Base-by-base conservation (phyloP, 2,329 filamentous ascomycete species). In the Fusarium paranaense region DNA sequence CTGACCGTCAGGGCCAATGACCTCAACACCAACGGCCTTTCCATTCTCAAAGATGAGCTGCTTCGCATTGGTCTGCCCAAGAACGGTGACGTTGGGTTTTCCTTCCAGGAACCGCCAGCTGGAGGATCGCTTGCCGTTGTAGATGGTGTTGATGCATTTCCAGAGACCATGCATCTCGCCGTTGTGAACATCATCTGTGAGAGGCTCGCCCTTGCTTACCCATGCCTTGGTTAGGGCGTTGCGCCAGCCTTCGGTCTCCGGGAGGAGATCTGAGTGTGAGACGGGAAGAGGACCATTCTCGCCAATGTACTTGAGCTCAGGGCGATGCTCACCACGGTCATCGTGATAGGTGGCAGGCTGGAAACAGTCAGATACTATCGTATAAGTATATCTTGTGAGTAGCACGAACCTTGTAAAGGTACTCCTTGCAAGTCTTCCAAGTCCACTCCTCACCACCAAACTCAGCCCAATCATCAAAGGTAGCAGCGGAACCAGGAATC, bases 391-490 rank as follows among this genome's bases (percentile, higher is more conserved):
- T 14, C 22, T 14, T 37, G 9, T 37, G 13, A 22, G 35, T 4
- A 40, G 18, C 6, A 54, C 67, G 32, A 13, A 57, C 67, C 82
- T 90, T 90, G 71, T 85, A 83, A 8, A 91, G 82, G 72, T 90
- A 91, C 9, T 84, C 82, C 4, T 85, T 82, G 42, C 84, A 81
- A 10, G 79, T 82, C 2, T 90, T 59, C 71, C 73, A 91, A 0
- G 82, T 90, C 90, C 90, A 92, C 57, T 88, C 85, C 74, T 93
- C 90, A 7, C 93, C 94, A 58, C 93, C 93, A 37, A 88, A 89
- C 81, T 93, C 93, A n/a, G 90, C 90, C 85, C 92, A 89, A 22
- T 92, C 91, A 78, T 95, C 88, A 74, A 89, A 92, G 0, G 89
- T 91, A 4, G 84, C 84, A 63, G 86, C 86, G 65, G 85, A 88